A percentile compares a stretch with the other conserved stretches of the same genome.
Evolutionary conservation across 1,284 basidiomycete genomes (phyloP).

Genomic region (Sporisorium exsertum): DNA sequence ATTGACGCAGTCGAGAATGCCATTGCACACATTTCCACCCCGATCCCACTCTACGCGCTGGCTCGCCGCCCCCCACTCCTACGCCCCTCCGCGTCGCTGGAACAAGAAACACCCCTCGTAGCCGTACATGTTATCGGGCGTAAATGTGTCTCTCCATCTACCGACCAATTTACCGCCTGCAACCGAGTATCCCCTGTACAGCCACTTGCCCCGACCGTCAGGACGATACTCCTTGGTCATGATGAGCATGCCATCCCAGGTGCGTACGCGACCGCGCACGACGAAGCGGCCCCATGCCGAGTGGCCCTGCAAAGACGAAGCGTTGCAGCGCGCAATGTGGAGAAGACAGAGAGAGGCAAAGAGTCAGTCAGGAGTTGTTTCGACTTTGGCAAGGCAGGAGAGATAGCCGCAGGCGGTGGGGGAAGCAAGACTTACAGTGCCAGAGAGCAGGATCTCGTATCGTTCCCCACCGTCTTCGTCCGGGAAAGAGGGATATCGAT

Average conservation of each 20-base stretch:
- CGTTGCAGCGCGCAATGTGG: too few relatives aligned
- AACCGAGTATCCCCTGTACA: slow-evolving; percentile 72
- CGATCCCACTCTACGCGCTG: neutral
- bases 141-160: slow-evolving; percentile 70
- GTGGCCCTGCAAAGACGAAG: slow-evolving; percentile 67
- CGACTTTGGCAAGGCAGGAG: neutral
- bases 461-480: slow-evolving; percentile 44
- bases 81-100: slow-evolving; percentile 34
- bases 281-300: slow-evolving; percentile 73
- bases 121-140: slow-evolving; percentile 66
- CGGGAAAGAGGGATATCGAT: slow-evolving; percentile 35
- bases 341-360: neutral
- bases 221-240: slow-evolving; percentile 73
- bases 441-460: slow-evolving; percentile 71
- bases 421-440: slow-evolving; percentile 54
- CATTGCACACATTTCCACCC: neutral
- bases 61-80: neutral
- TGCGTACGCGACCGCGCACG: slow-evolving; percentile 71
- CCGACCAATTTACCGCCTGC: slow-evolving; percentile 65
- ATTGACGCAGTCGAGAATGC: neutral
- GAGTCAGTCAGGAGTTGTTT: too few relatives aligned
- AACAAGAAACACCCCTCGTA: slow-evolving; percentile 66
- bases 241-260: slow-evolving; percentile 73
- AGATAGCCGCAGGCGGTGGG: neutral
- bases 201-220: slow-evolving; percentile 72